phyloP scores from a whole-genome alignment of 2,329 filamentous ascomycete species.

The Colletotrichum chlorophyti region DNA sequence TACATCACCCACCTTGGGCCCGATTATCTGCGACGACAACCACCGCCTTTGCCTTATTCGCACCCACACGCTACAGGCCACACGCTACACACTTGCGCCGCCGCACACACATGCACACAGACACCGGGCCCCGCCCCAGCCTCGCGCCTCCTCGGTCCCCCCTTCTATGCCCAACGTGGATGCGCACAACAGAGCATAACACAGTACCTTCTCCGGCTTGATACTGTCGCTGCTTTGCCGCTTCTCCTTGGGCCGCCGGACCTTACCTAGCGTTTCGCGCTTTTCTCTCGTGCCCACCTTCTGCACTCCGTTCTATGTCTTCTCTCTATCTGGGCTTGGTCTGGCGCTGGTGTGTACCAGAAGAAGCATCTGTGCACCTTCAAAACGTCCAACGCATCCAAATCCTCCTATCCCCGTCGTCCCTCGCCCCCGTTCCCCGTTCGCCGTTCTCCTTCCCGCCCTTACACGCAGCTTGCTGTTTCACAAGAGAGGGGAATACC shows the following conservation, averaged over 20 bases:
- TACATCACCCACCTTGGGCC: background rate
- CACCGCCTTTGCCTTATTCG: slow-evolving; percentile 8
- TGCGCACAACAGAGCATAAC: too few relatives aligned
- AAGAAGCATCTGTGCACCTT: slow-evolving; percentile 29
- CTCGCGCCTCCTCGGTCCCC: slow-evolving; percentile 6
- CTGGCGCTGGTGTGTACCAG: slow-evolving; percentile 16
- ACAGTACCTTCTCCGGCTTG: too few relatives aligned
- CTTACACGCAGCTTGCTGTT: slow-evolving; percentile 34
- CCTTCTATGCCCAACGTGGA: background rate
- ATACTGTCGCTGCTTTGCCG: slow-evolving; percentile 15
- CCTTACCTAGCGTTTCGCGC: slow-evolving; percentile 1
- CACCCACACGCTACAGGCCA: slow-evolving; percentile 13
- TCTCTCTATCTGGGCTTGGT: slow-evolving; percentile 10
- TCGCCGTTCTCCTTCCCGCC: too few relatives aligned
- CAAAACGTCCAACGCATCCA: slow-evolving; percentile 30
- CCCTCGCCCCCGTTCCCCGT: too few relatives aligned
- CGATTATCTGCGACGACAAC: background rate
- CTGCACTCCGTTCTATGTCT: background rate
- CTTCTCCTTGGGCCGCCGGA: background rate
- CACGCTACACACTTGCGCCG: background rate
- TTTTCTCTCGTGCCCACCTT: background rate
- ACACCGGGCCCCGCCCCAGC: slow-evolving; percentile 6
- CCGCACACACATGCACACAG: slow-evolving; percentile 7
- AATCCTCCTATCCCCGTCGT: slow-evolving; percentile 25
- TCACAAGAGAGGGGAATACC: slow-evolving; percentile 38